phyloP scores from a whole-genome alignment of 1,139 yeast species.

The Yamadazyma siamensis region DNA sequence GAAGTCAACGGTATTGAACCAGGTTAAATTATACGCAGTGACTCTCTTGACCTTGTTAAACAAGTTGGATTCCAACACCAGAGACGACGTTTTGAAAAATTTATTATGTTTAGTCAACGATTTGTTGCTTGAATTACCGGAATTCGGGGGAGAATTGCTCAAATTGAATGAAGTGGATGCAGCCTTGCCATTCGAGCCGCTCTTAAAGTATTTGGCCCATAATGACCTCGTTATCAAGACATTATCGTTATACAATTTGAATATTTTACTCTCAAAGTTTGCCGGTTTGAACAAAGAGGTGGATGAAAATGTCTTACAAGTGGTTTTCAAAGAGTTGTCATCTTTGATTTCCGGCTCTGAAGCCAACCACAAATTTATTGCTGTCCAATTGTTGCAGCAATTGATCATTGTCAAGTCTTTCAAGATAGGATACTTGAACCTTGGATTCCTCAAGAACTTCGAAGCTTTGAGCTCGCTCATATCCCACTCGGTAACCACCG shows the following conservation, averaged over 20 bases:
- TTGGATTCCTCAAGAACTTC: conserved; percentile 47
- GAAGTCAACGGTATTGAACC: conserved; percentile 35
- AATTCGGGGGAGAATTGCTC: conserved; percentile 44
- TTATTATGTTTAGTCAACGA: conserved; percentile 69
- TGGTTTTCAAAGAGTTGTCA: conserved; percentile 43
- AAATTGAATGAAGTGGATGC: conserved; percentile 43
- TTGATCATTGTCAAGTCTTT: conserved; percentile 56
- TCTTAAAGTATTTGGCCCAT: conserved; percentile 48
- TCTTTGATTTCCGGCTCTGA: conserved; percentile 44
- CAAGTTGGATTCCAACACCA: conserved; percentile 38
- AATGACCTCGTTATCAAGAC: conserved; percentile 46
- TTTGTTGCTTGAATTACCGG: conserved; percentile 46
- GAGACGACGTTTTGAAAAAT: conserved; percentile 75
- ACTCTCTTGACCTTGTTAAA: conserved; percentile 55
- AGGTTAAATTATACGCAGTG: conserved; percentile 54
- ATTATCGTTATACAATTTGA: conserved; percentile 44
- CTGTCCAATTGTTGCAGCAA: conserved; percentile 65
- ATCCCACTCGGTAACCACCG: conserved; percentile 26
- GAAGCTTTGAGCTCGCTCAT: conserved; percentile 48
- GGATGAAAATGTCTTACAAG: conserved; percentile 35
- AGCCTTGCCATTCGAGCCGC: conserved; percentile 55
- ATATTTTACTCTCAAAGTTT: conserved; percentile 33
- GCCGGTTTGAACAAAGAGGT: conserved; percentile 6
- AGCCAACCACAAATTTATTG: conserved; percentile 56
- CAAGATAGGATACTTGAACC: conserved; percentile 56